phyloP scores from a whole-genome alignment of 495 filamentous ascomycete genomes.

The Aspergillus haitiensis region DNA sequence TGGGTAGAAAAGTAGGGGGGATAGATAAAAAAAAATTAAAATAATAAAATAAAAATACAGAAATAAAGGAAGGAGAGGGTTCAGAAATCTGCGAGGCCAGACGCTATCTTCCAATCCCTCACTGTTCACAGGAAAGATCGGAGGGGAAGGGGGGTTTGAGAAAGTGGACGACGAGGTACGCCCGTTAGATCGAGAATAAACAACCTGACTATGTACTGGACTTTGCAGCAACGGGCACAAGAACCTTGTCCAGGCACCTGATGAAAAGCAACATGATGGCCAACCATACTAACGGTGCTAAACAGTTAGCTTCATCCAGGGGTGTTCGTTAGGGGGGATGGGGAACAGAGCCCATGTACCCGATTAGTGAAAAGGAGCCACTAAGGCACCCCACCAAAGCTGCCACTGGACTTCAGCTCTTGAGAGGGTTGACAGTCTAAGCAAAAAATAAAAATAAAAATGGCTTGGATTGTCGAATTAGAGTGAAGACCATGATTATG shows the following conservation, averaged over 20 bases:
- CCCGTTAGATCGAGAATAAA: conserved; percentile 21
- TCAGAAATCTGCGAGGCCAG: conserved; percentile 8
- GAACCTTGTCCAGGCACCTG: conserved; percentile 17
- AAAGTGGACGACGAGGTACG: conserved; percentile 5
- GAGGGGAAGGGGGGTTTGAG: conserved; percentile 12
- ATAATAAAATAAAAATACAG: conserved; percentile 7
- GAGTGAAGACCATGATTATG: conserved; percentile 4
- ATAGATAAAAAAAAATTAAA: conserved; percentile 5
- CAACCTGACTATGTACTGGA: conserved; percentile 9
- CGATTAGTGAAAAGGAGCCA: conserved; percentile 37
- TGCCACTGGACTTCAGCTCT: conserved; percentile 32
- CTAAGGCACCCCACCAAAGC: conserved; percentile 35
- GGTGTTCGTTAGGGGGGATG: conserved; percentile 45
- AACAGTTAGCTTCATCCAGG: conserved; percentile 30
- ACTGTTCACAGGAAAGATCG: conserved; percentile 22
- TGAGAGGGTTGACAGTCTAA: neutral
- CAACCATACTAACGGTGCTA: conserved; percentile 22
- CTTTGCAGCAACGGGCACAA: conserved; percentile 12
- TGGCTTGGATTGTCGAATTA: conserved; percentile 13
- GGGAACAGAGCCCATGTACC: conserved; percentile 38
- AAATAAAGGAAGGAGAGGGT: conserved; percentile 6
- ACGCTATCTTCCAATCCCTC: conserved; percentile 17
- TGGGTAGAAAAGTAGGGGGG: neutral
- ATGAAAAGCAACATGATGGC: conserved; percentile 25
- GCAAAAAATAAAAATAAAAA: neutral